Base-by-base conservation (phyloP, 495 filamentous ascomycete species). In the Aspergillus saccharolyticus region DNA sequence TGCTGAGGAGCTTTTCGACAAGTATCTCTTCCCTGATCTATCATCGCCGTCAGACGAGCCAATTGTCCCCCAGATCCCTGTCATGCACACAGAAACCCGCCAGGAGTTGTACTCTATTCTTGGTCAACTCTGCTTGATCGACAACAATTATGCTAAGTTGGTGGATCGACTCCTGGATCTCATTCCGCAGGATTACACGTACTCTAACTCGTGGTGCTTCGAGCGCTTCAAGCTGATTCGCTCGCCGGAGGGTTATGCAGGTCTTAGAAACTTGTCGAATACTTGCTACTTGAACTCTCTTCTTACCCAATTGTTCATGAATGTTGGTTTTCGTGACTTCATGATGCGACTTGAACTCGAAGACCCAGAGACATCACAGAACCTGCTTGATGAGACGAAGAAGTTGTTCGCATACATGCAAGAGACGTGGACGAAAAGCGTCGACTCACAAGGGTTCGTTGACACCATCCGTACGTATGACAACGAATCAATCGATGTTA, bases 261-360 rank as follows among this genome's bases (percentile, higher is more conserved):
- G 94, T 3, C 71, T 99, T 2, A 80, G 77, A 56, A 99, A 99
- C 65, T 80, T 97, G 2, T 93, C 91, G 5, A 96, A 96, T 66
- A 97, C 94, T 7, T 99, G 94, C 74, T 99, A 99, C 67, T 78
- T 97, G 70, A 97, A 97, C 72, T 97, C 94, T 0, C 78, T 99
- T 4, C 82, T 97, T 58, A 94, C 91, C 1, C 95, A 97, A 66
- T 85, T 99, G 1, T 99, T 95, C 76, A 97, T 97, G 92, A 97
- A 99, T 65, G 70, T 89, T 39, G 80, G 83, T 22, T 97, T 99
- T 63, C 84, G 94, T 14, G 80, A 84, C 33, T 96, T 97, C 71
- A 89, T 97, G 63, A 77, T 97, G 42, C 73, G 80, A 45, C 77
- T 88, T 12, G 74, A 82, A 15, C 67, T 83, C 12, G 65, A 74